Evolutionary conservation across 108 stramenopile genomes (phyloP).

Genomic region (Pseudonitzschia multiseries): DNA sequence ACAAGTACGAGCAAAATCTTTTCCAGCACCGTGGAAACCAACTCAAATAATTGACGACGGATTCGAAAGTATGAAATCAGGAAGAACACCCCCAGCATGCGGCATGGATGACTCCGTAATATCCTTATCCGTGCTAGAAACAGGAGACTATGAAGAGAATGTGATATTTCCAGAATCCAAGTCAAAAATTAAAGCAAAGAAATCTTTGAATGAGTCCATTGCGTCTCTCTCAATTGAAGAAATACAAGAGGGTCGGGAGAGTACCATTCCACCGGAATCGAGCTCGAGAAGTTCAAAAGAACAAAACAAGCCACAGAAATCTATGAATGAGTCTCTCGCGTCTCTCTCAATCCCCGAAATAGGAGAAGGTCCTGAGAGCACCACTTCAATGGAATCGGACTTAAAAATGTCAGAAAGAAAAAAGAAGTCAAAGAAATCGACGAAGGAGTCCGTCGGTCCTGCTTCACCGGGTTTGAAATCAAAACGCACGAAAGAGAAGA

Average conservation of each 20-base stretch:
- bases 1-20: constrained; percentile 42
- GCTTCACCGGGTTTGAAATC: background rate
- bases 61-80: background rate
- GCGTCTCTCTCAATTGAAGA: background rate
- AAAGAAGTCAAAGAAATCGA: background rate
- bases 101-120: background rate
- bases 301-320: background rate
- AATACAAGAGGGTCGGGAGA: background rate
- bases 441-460: background rate
- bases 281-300: background rate
- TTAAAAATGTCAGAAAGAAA: background rate
- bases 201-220: background rate
- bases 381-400: background rate
- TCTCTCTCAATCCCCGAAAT: background rate
- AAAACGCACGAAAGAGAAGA: background rate
- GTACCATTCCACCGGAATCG: background rate
- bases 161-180: too few species aligned
- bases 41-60: background rate
- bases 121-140: background rate
- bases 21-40: constrained; percentile 90
- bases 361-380: background rate
- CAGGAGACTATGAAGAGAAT: too few species aligned
- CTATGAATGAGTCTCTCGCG: background rate
- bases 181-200: background rate
- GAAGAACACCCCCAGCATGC: background rate